These are phyloP conservation scores for Diutina neorugosa DNA, from an alignment of 1,139 yeast species.

Conservation along the genomic window DNA sequence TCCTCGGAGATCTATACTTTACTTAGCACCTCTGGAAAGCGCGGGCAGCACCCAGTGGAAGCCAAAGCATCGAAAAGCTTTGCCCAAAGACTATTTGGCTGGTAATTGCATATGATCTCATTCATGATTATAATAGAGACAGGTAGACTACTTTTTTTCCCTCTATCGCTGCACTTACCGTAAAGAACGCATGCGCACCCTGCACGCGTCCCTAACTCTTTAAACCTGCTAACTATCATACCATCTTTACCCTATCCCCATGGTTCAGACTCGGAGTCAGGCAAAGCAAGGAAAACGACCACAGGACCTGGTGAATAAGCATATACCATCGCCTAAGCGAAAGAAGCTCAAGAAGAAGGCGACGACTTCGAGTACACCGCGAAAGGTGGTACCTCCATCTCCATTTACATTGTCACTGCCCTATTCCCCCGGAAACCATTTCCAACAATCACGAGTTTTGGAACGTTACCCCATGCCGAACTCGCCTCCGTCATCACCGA, in stretches of 20 bases:
- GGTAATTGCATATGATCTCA: constrained; percentile 1
- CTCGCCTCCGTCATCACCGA: not conserved
- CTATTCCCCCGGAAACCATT: not conserved
- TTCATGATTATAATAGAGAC: not conserved
- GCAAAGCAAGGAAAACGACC: not conserved
- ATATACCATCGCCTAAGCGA: not conserved
- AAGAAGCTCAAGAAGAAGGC: not conserved
- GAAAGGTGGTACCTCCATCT: not conserved
- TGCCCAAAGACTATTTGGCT: not conserved
- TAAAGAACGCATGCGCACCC: not conserved
- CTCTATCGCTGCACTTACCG: not conserved
- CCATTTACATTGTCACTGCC: not conserved
- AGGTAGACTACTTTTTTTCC: not conserved
- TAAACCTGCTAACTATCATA: too few species aligned
- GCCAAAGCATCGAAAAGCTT: not conserved
- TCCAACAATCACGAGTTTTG: not conserved
- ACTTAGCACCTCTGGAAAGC: constrained; percentile 2
- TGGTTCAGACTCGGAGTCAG: not conserved
- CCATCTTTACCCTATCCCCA: not conserved
- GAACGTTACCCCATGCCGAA: not conserved
- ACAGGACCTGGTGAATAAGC: not conserved
- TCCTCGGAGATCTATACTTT: not conserved
- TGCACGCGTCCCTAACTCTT: not conserved
- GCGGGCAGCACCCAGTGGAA: not conserved
- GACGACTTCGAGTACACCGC: not conserved